These are phyloP conservation scores for Tagetes erecta DNA, from an alignment of 129 eudicot genomes.

Conservation along the genomic window DNA sequence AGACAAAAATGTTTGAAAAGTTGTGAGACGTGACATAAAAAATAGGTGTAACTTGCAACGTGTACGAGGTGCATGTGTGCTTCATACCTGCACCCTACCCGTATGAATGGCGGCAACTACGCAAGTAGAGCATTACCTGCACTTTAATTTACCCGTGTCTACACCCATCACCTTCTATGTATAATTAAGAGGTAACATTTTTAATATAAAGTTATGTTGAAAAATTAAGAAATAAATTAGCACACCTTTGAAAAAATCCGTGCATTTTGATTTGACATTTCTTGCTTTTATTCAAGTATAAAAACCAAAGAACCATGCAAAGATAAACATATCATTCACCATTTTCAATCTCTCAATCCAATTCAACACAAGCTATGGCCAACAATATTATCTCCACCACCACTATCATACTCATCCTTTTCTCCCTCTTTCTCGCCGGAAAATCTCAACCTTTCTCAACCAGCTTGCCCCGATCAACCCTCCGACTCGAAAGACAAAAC, in stretches of 20 bases:
- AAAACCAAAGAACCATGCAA: constrained; percentile 1
- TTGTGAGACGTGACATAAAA: too few species aligned
- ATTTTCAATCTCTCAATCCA: not conserved
- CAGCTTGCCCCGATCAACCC: constrained; percentile 21
- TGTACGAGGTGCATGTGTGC: too few species aligned
- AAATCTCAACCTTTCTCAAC: constrained; percentile 33
- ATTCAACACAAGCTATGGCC: not conserved
- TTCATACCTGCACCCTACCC: too few species aligned
- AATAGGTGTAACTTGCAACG: too few species aligned
- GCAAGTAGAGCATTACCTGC: too few species aligned
- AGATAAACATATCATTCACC: not conserved
- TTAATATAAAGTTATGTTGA: too few species aligned
- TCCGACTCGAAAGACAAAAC: constrained; percentile 18
- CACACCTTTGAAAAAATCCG: not conserved
- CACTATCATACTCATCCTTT: constrained; percentile 3
- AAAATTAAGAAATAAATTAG: not conserved
- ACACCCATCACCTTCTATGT: too few species aligned
- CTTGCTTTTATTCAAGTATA: not conserved
- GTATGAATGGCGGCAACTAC: too few species aligned
- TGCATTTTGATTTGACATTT: not conserved
- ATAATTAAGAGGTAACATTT: too few species aligned
- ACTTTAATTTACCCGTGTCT: too few species aligned
- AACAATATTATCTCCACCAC: not conserved
- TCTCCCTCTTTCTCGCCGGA: constrained; percentile 30
- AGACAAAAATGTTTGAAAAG: too few species aligned